Evolutionary conservation across 345 rosid species (phyloP).

Genomic region (Brassica rapa): DNA sequence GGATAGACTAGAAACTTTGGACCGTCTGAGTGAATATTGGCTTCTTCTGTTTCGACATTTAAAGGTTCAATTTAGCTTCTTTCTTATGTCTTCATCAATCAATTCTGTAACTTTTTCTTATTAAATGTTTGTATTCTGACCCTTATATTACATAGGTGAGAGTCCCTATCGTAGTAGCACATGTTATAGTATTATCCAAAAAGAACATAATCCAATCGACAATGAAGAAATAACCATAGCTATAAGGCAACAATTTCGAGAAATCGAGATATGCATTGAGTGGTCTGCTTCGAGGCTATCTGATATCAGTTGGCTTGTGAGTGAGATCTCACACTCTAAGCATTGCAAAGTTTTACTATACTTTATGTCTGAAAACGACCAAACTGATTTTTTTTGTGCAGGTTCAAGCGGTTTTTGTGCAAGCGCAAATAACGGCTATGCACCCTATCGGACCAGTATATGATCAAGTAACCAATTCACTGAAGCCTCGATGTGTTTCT

Average conservation of each 20-base stretch:
- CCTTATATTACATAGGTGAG: conserved; percentile 60
- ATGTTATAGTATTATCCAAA: conserved; percentile 64
- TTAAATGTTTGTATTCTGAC: conserved; percentile 1
- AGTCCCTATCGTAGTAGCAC: conserved; percentile 80
- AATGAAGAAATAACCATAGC: conserved; percentile 73
- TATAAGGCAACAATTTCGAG: conserved; percentile 81
- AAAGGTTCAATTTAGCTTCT: conserved; percentile 22
- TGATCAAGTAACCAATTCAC: conserved; percentile 76
- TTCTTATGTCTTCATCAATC: not conserved
- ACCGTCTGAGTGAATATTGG: conserved; percentile 72
- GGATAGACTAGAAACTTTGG: conserved; percentile 64
- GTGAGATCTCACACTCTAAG: conserved; percentile 4
- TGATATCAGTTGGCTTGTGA: not conserved
- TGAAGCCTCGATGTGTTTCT: conserved; percentile 83
- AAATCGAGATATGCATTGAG: conserved; percentile 77
- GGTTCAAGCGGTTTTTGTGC: conserved; percentile 70
- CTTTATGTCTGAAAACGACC: conserved; percentile 3
- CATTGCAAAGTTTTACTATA: not conserved
- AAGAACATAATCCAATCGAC: conserved; percentile 52
- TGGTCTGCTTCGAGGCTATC: conserved; percentile 68
- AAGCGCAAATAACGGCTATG: conserved; percentile 83
- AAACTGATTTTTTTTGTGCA: conserved; percentile 38
- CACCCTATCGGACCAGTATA: conserved; percentile 77
- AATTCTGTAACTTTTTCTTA: not conserved
- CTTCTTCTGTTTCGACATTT: conserved; percentile 55